Conservation (phyloP, 345 rosid genomes). For the Dovyalis caffra region DNA sequence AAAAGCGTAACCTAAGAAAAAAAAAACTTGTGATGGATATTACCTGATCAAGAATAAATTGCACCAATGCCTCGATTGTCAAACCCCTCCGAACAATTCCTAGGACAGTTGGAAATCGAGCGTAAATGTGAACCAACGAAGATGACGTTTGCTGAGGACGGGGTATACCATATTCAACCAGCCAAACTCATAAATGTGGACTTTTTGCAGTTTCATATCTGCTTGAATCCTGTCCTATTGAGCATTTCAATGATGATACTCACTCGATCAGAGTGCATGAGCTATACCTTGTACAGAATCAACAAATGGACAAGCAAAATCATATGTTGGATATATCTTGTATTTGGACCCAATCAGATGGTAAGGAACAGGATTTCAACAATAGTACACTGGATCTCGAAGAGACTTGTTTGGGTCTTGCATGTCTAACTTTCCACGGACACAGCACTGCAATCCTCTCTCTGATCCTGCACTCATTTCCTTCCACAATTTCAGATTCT, state of each 20-base stretch:
- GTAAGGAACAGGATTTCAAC: conserved; percentile 87
- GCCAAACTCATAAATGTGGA: conserved; percentile 77
- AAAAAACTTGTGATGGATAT: not conserved
- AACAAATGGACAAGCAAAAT: conserved; percentile 96
- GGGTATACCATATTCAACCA: conserved; percentile 85
- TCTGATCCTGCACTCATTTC: conserved; percentile 80
- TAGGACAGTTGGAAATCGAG: conserved; percentile 96
- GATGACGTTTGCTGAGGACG: conserved; percentile 91
- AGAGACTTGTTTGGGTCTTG: conserved; percentile 93
- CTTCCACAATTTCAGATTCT: conserved; percentile 76
- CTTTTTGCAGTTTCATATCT: conserved; percentile 77
- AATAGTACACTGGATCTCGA: conserved; percentile 94
- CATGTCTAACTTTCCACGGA: conserved; percentile 92
- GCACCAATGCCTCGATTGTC: conserved; percentile 82
- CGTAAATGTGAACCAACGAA: conserved; percentile 96
- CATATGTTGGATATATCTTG: conserved; percentile 93
- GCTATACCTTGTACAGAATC: conserved; percentile 80
- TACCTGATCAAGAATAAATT: conserved; percentile 95
- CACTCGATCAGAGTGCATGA: conserved; percentile 85
- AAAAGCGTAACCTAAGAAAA: not conserved
- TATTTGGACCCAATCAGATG: conserved; percentile 86
- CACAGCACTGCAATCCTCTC: conserved; percentile 81
- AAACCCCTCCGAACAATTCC: conserved; percentile 93
- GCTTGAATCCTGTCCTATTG: conserved; percentile 76
- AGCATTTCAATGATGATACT: conserved; percentile 88